Conservation (phyloP, 2,329 filamentous ascomycete genomes). For the Berkeleyomyces basicola region DNA sequence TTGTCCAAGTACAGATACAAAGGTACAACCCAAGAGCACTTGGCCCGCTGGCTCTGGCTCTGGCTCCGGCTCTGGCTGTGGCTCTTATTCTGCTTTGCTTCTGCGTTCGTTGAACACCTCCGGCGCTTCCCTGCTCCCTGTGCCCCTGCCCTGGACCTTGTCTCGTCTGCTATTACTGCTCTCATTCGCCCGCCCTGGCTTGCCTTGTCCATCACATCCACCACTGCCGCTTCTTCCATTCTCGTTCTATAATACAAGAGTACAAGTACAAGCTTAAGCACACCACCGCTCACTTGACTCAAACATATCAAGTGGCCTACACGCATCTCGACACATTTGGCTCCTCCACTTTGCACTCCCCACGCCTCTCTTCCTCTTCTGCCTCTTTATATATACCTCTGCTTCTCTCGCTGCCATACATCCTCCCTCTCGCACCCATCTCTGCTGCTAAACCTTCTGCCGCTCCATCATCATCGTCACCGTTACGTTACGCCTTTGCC, state of each 20-base stretch:
- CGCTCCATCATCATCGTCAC: neutral
- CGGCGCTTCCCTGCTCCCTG: slow-evolving; percentile 7
- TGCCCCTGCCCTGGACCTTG: neutral
- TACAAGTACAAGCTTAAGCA: too few relatives aligned
- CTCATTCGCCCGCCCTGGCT: slow-evolving; percentile 1
- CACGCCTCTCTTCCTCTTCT: too few relatives aligned
- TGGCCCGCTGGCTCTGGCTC: neutral
- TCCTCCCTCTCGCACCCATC: neutral
- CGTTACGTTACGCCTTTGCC: neutral
- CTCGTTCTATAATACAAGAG: neutral
- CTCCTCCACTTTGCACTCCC: too few relatives aligned
- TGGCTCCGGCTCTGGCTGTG: neutral
- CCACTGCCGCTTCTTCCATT: neutral
- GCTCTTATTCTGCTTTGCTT: too few relatives aligned
- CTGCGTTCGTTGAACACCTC: neutral
- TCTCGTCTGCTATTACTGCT: slow-evolving; percentile 13
- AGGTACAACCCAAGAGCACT: too few relatives aligned
- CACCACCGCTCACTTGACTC: too few relatives aligned
- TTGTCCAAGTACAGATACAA: too few relatives aligned
- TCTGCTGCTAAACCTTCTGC: too few relatives aligned
- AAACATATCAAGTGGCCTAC: neutral
- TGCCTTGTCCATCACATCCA: neutral
- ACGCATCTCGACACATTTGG: too few relatives aligned
- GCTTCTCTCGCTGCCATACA: too few relatives aligned
- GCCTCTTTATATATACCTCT: neutral